Conservation (phyloP, 2,329 filamentous ascomycete species). For the Penicillium sp. region DNA sequence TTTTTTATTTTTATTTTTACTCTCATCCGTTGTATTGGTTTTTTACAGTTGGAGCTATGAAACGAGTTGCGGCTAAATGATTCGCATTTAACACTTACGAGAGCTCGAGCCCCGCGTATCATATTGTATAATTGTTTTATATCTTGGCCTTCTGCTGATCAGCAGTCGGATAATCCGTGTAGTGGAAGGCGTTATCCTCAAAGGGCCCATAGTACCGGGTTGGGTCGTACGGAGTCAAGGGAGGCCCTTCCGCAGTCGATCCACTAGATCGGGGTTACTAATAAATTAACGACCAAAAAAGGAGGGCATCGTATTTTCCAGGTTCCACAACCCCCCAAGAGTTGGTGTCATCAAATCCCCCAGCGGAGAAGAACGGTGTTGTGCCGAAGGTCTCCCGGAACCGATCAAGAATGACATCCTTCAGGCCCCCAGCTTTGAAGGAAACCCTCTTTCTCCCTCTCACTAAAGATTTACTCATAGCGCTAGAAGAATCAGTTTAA, state of each 20-base stretch:
- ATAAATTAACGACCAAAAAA: constrained; percentile 52
- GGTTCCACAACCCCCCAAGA: constrained; percentile 51
- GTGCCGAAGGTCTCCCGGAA: constrained; percentile 54
- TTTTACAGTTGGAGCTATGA: too few relatives aligned
- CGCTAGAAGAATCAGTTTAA: constrained; percentile 27
- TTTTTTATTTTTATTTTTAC: too few relatives aligned
- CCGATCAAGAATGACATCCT: constrained; percentile 45
- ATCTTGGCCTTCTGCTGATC: constrained; percentile 3
- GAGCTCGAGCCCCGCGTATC: background rate
- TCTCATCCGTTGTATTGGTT: too few relatives aligned
- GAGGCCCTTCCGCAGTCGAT: constrained; percentile 43
- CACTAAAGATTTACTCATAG: constrained; percentile 55
- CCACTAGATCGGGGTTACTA: constrained; percentile 51
- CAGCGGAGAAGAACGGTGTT: constrained; percentile 58
- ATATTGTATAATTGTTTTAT: background rate
- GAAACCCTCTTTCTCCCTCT: constrained; percentile 51
- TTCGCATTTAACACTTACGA: background rate
- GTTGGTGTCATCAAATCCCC: constrained; percentile 55
- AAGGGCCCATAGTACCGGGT: constrained; percentile 46
- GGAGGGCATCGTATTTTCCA: constrained; percentile 48
- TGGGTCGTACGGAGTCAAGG: constrained; percentile 46
- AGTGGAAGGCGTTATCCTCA: constrained; percentile 32
- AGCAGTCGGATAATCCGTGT: constrained; percentile 30
- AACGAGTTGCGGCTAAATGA: background rate
- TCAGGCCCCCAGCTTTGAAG: constrained; percentile 50